A percentile compares a stretch with the other conserved stretches of the same genome.
phyloP scores from a whole-genome alignment of 805 yeast species.

The Ogataea salicorniae region DNA sequence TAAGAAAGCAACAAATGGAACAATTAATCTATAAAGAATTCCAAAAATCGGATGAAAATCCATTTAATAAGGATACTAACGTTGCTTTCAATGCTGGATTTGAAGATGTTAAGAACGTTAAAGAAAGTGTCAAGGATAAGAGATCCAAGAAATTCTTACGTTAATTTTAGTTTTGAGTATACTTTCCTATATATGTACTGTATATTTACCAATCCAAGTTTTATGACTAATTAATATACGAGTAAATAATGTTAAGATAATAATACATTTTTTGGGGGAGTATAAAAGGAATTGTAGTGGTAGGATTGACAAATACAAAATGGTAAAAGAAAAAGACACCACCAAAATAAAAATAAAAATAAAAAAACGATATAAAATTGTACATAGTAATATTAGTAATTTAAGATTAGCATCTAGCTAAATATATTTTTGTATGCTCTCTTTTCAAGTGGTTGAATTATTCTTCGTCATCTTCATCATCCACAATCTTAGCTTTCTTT shows the following conservation, averaged over 20 bases:
- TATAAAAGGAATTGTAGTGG: too few species aligned
- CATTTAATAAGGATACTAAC: slow-evolving; percentile 73
- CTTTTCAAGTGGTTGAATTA: neutral
- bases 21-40: slow-evolving; percentile 73
- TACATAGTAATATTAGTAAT: neutral
- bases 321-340: too few species aligned
- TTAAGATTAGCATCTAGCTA: too few species aligned
- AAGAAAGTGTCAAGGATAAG: slow-evolving; percentile 25
- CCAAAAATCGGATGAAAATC: slow-evolving; percentile 75
- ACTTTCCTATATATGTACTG: neutral
- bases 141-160: slow-evolving; percentile 30
- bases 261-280: neutral
- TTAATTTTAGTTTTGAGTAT: slow-evolving; percentile 5
- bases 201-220: neutral
- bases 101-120: slow-evolving; percentile 39
- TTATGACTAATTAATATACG: neutral
- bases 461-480: slow-evolving; percentile 22
- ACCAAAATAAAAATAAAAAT: too few species aligned
- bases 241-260: slow-evolving; percentile 1
- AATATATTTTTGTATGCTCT: too few species aligned
- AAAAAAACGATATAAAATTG: neutral
- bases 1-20: slow-evolving; percentile 73
- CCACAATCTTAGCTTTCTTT: slow-evolving; percentile 16
- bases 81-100: slow-evolving; percentile 59
- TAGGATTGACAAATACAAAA: too few species aligned